Conservation (phyloP, 2,329 filamentous ascomycete species). For the Colletotrichum australisinense region DNA sequence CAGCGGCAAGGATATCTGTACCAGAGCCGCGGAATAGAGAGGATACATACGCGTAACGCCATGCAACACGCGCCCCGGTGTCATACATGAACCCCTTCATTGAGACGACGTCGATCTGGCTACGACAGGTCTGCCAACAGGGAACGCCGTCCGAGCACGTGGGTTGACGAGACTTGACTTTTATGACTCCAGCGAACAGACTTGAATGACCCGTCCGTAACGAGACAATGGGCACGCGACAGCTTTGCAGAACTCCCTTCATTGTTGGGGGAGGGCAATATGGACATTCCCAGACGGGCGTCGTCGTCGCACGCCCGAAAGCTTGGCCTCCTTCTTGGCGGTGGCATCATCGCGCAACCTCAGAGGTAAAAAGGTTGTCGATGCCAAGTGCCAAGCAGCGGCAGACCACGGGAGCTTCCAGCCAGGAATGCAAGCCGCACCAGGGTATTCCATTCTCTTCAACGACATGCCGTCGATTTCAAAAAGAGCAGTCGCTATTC, state of each 20-base stretch:
- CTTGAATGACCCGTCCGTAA: not conserved
- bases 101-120: not conserved
- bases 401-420: constrained; percentile 10
- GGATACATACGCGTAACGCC: not conserved
- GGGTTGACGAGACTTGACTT: not conserved
- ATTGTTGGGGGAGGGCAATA: not conserved
- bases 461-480: constrained; percentile 6
- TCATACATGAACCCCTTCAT: not conserved
- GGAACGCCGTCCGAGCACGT: constrained; percentile 15
- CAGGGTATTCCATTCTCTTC: not conserved
- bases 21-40: not conserved
- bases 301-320: not conserved
- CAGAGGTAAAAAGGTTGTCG: not conserved
- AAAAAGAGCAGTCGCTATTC: too few species aligned
- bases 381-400: constrained; percentile 35
- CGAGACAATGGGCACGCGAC: constrained; percentile 31
- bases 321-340: constrained; percentile 28
- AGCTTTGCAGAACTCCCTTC: not conserved
- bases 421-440: constrained; percentile 24
- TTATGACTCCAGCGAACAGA: not conserved
- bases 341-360: constrained; percentile 3
- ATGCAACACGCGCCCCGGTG: not conserved
- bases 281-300: constrained; percentile 2
- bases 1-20: not conserved
- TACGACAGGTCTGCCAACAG: constrained; percentile 8